Conservation (phyloP, 495 filamentous ascomycete genomes). For the Saxispiralis lemnorum region DNA sequence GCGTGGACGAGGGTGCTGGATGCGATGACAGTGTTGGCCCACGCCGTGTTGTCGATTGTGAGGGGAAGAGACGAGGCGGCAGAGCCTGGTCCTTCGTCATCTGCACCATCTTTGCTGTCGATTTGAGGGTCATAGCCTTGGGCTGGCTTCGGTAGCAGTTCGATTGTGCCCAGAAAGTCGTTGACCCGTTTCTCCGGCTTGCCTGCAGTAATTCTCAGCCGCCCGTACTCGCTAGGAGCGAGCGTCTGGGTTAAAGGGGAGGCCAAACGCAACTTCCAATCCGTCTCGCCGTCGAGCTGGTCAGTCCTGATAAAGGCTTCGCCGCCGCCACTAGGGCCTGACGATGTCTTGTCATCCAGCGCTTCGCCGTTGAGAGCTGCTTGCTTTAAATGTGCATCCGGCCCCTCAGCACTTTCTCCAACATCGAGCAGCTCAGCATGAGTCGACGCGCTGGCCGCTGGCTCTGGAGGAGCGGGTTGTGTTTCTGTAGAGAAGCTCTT, state of each 20-base stretch:
- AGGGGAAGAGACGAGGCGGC: conserved; percentile 42
- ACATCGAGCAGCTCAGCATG: conserved; percentile 28
- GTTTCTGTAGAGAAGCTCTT: conserved; percentile 60
- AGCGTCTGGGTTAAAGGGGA: conserved; percentile 67
- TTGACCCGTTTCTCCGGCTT: conserved; percentile 85
- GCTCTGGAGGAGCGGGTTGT: conserved; percentile 11
- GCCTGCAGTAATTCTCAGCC: conserved; percentile 62
- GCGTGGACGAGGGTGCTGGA: conserved; percentile 76
- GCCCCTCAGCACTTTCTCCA: conserved; percentile 6
- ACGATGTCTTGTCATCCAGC: conserved; percentile 8
- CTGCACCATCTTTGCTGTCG: not conserved
- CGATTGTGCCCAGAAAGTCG: conserved; percentile 75
- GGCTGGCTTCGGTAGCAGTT: conserved; percentile 28
- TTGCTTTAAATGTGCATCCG: conserved; percentile 2
- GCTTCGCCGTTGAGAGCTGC: not conserved
- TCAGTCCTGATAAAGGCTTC: conserved; percentile 97
- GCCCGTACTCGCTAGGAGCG: conserved; percentile 45
- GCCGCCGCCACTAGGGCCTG: conserved; percentile 29
- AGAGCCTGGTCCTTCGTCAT: not conserved
- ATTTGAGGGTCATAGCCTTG: conserved; percentile 18
- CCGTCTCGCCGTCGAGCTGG: conserved; percentile 94
- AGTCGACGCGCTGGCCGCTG: conserved; percentile 17
- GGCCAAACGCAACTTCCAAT: conserved; percentile 90
- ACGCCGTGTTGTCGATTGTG: conserved; percentile 92
- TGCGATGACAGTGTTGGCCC: conserved; percentile 94